phyloP scores from a whole-genome alignment of 345 rosid genomes.

The Psidium friedrichsthalianum region DNA sequence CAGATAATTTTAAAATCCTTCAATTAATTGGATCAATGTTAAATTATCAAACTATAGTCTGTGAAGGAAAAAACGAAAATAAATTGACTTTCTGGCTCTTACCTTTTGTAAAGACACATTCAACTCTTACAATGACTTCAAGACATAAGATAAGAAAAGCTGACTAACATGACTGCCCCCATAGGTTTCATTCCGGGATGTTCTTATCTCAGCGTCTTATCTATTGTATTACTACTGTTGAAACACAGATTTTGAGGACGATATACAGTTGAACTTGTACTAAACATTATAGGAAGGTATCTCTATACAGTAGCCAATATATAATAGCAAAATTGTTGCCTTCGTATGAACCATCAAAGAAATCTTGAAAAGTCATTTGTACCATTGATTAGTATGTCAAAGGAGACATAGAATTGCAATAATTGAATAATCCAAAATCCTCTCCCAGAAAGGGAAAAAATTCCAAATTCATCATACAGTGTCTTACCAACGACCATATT shows the following conservation, averaged over 20 bases:
- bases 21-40: background rate
- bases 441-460: background rate
- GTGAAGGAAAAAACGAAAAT: background rate
- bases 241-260: background rate
- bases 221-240: background rate
- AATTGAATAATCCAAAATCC: background rate
- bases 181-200: background rate
- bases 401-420: background rate
- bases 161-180: background rate
- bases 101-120: background rate
- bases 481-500: background rate
- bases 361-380: background rate
- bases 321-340: background rate
- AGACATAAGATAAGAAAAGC: background rate
- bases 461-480: background rate
- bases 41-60: background rate
- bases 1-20: background rate
- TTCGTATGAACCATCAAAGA: background rate
- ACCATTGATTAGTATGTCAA: background rate
- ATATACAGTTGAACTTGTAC: background rate
- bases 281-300: background rate
- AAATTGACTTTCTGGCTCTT: background rate
- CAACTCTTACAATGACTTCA: background rate
- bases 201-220: background rate
- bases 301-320: background rate